A percentile compares a stretch with the other conserved stretches of the same genome.
phyloP scores from a whole-genome alignment of 176 grass and related monocot genomes.

The Carex littledalei region DNA sequence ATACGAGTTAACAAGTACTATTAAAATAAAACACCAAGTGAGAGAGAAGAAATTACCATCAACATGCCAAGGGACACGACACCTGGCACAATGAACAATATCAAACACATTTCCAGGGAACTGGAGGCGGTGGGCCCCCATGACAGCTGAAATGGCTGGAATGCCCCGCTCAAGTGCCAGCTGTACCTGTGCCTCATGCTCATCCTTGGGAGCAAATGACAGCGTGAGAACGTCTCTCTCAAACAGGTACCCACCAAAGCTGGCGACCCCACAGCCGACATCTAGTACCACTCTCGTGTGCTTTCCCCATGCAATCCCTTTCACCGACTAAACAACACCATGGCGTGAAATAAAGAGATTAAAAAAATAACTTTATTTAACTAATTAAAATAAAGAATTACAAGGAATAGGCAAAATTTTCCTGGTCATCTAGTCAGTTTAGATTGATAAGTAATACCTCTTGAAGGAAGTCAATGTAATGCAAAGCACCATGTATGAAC shows the following conservation, averaged over 20 bases:
- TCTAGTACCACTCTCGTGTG: conserved; percentile 68
- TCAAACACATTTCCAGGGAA: conserved; percentile 84
- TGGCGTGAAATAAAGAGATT: neutral
- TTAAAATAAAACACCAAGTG: neutral
- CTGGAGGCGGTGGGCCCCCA: conserved; percentile 78
- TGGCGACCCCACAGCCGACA: conserved; percentile 93
- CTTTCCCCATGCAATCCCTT: conserved; percentile 74
- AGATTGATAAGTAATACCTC: conserved; percentile 23
- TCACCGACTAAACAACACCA: conserved; percentile 41
- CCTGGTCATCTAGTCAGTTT: neutral
- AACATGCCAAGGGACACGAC: conserved; percentile 86
- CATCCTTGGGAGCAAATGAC: conserved; percentile 97
- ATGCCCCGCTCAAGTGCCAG: conserved; percentile 88
- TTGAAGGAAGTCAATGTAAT: conserved; percentile 97
- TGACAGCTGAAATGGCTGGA: conserved; percentile 92
- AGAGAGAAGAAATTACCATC: conserved; percentile 39
- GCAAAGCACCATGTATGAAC: conserved; percentile 96
- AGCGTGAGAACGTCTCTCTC: conserved; percentile 67
- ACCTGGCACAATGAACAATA: conserved; percentile 86
- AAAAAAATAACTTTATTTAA: neutral
- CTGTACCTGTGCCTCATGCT: conserved; percentile 94
- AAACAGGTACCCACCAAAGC: conserved; percentile 93
- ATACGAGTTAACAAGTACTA: neutral
- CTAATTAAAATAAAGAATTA: neutral
- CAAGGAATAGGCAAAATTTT: neutral